Evolutionary conservation across 805 yeast genomes (phyloP).

Genomic region (Candida sakaeoensis): DNA sequence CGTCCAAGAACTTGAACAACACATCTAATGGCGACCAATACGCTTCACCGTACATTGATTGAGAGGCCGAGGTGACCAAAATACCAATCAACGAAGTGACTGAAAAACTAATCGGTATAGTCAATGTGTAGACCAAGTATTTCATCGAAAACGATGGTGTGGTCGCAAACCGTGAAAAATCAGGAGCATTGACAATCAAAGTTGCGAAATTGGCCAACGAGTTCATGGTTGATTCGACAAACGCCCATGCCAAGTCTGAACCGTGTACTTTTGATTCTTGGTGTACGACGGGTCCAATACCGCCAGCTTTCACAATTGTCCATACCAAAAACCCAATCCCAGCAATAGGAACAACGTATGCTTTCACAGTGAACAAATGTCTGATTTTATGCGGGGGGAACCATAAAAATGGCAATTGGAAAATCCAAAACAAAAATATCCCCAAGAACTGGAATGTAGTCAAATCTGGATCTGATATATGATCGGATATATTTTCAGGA

Average conservation of each 20-base stretch:
- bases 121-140: constrained; percentile 44
- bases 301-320: constrained; percentile 77
- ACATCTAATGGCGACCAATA: constrained; percentile 86
- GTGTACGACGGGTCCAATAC: constrained; percentile 69
- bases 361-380: constrained; percentile 80
- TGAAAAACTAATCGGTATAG: constrained; percentile 76
- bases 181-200: constrained; percentile 82
- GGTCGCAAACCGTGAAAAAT: constrained; percentile 78
- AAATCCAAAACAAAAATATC: constrained; percentile 80
- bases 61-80: constrained; percentile 76
- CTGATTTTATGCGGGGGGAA: constrained; percentile 79
- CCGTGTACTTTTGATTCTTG: constrained; percentile 50
- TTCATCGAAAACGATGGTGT: constrained; percentile 36
- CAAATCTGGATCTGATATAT: constrained; percentile 54
- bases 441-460: constrained; percentile 70
- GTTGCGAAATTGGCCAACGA: constrained; percentile 85
- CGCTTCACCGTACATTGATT: constrained; percentile 60
- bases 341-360: constrained; percentile 74
- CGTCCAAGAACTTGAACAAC: constrained; percentile 55
- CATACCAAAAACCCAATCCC: constrained; percentile 81
- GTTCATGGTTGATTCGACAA: constrained; percentile 73
- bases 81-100: constrained; percentile 83
- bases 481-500: constrained; percentile 60
- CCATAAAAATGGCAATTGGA: constrained; percentile 75
- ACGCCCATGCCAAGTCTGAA: constrained; percentile 75